A percentile compares a stretch with the other conserved stretches of the same genome.
Evolutionary conservation across 163 green algal species (phyloP).

Genomic region (Coccomyxa subellipsoidea): DNA sequence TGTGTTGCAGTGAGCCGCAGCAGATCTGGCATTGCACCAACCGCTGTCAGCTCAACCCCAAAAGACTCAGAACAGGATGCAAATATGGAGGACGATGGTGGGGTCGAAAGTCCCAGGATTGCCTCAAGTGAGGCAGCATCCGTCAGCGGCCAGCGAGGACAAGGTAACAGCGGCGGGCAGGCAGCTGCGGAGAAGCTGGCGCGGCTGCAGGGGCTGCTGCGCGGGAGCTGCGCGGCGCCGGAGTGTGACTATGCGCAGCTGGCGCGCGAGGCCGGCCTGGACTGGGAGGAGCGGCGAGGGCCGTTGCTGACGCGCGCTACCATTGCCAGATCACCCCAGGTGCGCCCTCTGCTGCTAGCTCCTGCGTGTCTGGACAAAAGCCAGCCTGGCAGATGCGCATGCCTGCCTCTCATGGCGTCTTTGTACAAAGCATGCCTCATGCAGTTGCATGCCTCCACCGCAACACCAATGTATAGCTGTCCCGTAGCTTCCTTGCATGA

Average conservation of each 20-base stretch:
- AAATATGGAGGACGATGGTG: too few species aligned
- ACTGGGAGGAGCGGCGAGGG: neutral
- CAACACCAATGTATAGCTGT: too few species aligned
- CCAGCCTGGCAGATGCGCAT: too few species aligned
- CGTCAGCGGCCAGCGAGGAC: neutral
- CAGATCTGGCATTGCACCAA: neutral
- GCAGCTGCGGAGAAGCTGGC: neutral
- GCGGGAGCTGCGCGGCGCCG: neutral
- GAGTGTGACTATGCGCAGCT: neutral
- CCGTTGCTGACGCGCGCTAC: neutral
- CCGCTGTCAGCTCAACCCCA: neutral
- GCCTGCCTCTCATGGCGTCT: too few species aligned
- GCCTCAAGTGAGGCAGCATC: neutral
- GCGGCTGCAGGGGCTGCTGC: conserved; percentile 1
- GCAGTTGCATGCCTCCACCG: too few species aligned
- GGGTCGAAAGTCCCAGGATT: too few species aligned
- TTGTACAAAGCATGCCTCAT: too few species aligned
- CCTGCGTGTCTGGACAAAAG: neutral
- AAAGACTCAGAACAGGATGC: neutral
- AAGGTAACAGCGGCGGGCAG: neutral
- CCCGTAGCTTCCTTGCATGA: too few species aligned
- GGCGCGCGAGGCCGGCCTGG: neutral
- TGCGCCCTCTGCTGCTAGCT: neutral
- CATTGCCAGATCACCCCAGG: neutral
- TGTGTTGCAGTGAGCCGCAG: too few species aligned